A percentile compares a stretch with the other conserved stretches of the same genome.
phyloP scores from a whole-genome alignment of 805 yeast species.

The Spathaspora arborariae region DNA sequence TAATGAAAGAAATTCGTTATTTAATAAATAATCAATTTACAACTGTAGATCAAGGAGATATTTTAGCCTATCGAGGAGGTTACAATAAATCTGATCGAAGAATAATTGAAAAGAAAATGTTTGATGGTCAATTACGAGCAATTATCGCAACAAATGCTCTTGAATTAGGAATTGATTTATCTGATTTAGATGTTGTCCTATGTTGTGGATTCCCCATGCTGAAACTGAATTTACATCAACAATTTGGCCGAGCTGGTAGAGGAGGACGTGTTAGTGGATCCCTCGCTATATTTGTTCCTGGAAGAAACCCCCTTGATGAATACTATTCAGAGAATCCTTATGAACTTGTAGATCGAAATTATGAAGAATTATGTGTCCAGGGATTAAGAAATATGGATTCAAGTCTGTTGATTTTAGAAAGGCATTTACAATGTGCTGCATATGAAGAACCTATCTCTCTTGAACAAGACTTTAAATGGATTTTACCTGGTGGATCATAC shows the following conservation, averaged over 20 bases:
- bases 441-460: slow-evolving; percentile 68
- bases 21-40: slow-evolving; percentile 37
- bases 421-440: slow-evolving; percentile 94
- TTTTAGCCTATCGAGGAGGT: slow-evolving; percentile 95
- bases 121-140: slow-evolving; percentile 77
- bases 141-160: slow-evolving; percentile 93
- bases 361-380: slow-evolving; percentile 40
- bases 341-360: slow-evolving; percentile 43
- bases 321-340: slow-evolving; percentile 71
- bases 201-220: slow-evolving; percentile 92
- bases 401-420: slow-evolving; percentile 53
- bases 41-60: slow-evolving; percentile 40
- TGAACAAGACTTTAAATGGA: slow-evolving; percentile 53
- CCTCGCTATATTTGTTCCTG: slow-evolving; percentile 78
- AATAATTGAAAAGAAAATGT: slow-evolving; percentile 85
- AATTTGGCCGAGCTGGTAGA: slow-evolving; percentile 96
- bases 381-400: slow-evolving; percentile 31
- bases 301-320: slow-evolving; percentile 82
- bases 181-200: slow-evolving; percentile 85
- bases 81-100: slow-evolving; percentile 84
- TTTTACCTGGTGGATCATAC: slow-evolving; percentile 33
- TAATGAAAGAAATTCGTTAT: slow-evolving; percentile 80
- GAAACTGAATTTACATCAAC: slow-evolving; percentile 86
- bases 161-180: slow-evolving; percentile 93
- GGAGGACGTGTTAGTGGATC: slow-evolving; percentile 59